Conservation (phyloP, 768 basidiomycete species). For the Steccherinum ochraceum region DNA sequence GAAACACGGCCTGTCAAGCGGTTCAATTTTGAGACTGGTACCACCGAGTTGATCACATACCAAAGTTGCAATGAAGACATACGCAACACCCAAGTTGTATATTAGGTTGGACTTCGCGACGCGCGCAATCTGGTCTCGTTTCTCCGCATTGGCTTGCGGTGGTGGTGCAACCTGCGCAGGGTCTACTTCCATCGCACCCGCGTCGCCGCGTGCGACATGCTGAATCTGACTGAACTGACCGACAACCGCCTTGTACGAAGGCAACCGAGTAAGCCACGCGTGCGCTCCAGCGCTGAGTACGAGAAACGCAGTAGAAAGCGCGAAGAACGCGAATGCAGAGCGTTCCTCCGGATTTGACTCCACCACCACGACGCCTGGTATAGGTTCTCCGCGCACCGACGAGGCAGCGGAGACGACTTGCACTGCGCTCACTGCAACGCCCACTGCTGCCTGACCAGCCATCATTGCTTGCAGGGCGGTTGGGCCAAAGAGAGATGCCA, state of each 20-base stretch:
- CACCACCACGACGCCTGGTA: neutral
- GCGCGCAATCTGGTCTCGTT: constrained; percentile 39
- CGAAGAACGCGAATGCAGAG: constrained; percentile 73
- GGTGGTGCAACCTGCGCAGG: neutral
- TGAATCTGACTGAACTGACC: constrained; percentile 28
- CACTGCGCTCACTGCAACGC: constrained; percentile 71
- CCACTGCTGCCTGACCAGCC: constrained; percentile 83
- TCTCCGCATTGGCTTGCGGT: constrained; percentile 18
- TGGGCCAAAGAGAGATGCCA: constrained; percentile 78
- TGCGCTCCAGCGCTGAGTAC: constrained; percentile 48
- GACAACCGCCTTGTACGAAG: constrained; percentile 51
- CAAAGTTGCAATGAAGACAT: constrained; percentile 74
- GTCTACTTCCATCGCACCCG: neutral
- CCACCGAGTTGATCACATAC: constrained; percentile 35
- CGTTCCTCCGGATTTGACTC: constrained; percentile 46
- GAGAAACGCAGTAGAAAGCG: constrained; percentile 62
- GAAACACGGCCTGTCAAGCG: constrained; percentile 67
- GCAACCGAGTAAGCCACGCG: constrained; percentile 48
- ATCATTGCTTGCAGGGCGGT: constrained; percentile 67
- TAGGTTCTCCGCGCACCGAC: constrained; percentile 37
- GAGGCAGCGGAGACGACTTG: constrained; percentile 62
- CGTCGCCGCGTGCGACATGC: neutral
- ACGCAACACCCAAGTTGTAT: constrained; percentile 69
- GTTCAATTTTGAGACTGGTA: neutral
- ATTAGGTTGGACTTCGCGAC: constrained; percentile 58